These are phyloP conservation scores for Ascochyta lentis DNA, from an alignment of 2,329 filamentous ascomycete genomes.

Conservation along the genomic window DNA sequence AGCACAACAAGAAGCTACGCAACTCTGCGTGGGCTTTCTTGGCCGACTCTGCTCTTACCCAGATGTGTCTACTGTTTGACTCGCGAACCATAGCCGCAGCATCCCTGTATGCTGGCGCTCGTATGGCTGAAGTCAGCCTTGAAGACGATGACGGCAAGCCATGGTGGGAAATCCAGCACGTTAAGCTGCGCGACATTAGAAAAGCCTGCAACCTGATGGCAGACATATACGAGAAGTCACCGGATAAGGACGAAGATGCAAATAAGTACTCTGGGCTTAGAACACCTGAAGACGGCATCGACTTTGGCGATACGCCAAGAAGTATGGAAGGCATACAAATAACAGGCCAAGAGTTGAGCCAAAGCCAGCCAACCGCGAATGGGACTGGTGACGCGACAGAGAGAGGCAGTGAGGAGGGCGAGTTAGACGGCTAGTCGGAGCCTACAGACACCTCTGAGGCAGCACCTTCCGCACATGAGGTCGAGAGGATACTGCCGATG, in stretches of 20 bases:
- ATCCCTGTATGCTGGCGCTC: conserved; percentile 85
- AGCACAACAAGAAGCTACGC: conserved; percentile 80
- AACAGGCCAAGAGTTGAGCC: conserved; percentile 23
- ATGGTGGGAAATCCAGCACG: conserved; percentile 86
- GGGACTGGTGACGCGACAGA: conserved; percentile 30
- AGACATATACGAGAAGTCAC: conserved; percentile 55
- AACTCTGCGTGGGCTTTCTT: conserved; percentile 93
- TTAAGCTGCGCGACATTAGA: conserved; percentile 72
- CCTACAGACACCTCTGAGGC: conserved; percentile 2
- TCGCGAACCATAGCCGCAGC: conserved; percentile 83
- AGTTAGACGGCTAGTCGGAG: conserved; percentile 50
- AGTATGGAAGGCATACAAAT: conserved; percentile 36
- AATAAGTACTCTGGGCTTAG: conserved; percentile 56
- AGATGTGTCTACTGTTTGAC: conserved; percentile 80
- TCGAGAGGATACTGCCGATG: background rate
- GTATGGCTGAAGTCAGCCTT: conserved; percentile 75
- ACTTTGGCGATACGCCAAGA: conserved; percentile 41
- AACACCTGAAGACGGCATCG: conserved; percentile 47
- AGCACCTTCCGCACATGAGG: background rate
- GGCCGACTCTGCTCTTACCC: conserved; percentile 86
- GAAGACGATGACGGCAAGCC: conserved; percentile 74
- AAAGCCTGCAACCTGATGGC: conserved; percentile 79
- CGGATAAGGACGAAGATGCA: conserved; percentile 49
- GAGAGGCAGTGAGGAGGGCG: conserved; percentile 55
- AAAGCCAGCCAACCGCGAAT: conserved; percentile 31